Evolutionary conservation across 495 filamentous ascomycete genomes (phyloP).

Genomic region (Parachaetomium inaequale): DNA sequence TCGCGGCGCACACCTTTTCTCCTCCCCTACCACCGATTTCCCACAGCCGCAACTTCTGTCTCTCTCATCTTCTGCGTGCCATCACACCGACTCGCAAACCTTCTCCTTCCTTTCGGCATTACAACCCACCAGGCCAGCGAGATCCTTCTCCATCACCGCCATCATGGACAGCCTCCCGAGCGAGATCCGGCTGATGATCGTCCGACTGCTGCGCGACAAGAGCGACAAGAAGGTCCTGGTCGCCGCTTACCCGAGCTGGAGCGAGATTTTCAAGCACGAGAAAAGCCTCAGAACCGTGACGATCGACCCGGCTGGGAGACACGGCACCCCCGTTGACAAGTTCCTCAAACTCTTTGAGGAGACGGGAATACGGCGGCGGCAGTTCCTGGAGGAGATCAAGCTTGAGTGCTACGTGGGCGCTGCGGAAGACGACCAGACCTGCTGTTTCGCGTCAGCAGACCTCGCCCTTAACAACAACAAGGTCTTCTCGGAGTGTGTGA

Average conservation of each 20-base stretch:
- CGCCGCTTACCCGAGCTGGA: neutral
- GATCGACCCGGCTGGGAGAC: neutral
- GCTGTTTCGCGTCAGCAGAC: neutral
- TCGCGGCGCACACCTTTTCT: too few relatives aligned
- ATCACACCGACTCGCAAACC: too few relatives aligned
- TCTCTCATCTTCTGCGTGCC: too few relatives aligned
- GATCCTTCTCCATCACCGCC: neutral
- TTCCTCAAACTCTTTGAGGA: neutral
- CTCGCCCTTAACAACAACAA: neutral
- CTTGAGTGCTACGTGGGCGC: neutral
- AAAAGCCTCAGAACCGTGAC: neutral
- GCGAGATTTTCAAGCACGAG: neutral
- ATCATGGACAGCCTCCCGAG: neutral
- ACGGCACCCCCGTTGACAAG: neutral
- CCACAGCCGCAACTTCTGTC: too few relatives aligned
- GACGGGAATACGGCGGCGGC: neutral
- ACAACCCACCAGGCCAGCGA: neutral
- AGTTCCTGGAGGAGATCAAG: neutral
- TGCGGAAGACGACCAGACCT: neutral
- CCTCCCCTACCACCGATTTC: too few relatives aligned
- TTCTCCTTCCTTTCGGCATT: too few relatives aligned
- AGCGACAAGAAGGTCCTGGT: neutral
- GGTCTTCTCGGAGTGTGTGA: neutral
- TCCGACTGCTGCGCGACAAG: neutral
- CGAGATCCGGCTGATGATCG: neutral